phyloP scores from a whole-genome alignment of 805 yeast species.

The Myxozyma vanderwaltii region DNA sequence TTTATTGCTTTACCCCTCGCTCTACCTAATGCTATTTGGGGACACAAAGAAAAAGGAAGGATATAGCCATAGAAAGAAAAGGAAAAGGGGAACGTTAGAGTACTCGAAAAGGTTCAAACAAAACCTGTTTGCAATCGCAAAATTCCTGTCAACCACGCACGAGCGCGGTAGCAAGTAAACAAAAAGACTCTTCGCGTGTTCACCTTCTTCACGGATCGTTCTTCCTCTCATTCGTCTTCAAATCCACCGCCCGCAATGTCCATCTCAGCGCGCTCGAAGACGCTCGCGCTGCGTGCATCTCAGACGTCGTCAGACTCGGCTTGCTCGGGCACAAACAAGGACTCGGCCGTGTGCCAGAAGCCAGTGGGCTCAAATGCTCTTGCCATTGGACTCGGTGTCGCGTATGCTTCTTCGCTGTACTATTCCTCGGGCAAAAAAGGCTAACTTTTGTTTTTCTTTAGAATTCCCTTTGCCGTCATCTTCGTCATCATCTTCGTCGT shows the following conservation, averaged over 20 bases:
- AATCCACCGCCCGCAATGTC: neutral
- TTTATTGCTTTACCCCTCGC: neutral
- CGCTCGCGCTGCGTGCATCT: neutral
- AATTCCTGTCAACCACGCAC: no score
- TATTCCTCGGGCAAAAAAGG: neutral
- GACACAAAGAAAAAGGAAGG: no score
- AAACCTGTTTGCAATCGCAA: no score
- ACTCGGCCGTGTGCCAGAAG: constrained; percentile 21
- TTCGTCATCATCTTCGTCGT: constrained; percentile 40
- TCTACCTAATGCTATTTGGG: no score
- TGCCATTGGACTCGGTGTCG: constrained; percentile 31
- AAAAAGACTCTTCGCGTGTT: no score
- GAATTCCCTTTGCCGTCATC: constrained; percentile 45
- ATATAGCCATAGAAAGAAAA: no score
- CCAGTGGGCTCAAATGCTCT: constrained; percentile 23
- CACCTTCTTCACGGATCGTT: no score
- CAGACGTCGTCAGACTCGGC: constrained; percentile 13
- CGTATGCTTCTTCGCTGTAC: constrained; percentile 23
- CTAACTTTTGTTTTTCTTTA: constrained; percentile 30
- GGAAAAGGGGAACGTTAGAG: no score
- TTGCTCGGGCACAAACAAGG: constrained; percentile 8
- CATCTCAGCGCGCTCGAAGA: neutral
- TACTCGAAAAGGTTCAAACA: no score
- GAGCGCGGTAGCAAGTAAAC: no score
- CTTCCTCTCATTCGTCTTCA: no score